Percentiles rank a stretch among this genome's conserved stretches.
Evolutionary conservation across 345 rosid species (phyloP).

Genomic region (Cardamine chenopodiifolia): DNA sequence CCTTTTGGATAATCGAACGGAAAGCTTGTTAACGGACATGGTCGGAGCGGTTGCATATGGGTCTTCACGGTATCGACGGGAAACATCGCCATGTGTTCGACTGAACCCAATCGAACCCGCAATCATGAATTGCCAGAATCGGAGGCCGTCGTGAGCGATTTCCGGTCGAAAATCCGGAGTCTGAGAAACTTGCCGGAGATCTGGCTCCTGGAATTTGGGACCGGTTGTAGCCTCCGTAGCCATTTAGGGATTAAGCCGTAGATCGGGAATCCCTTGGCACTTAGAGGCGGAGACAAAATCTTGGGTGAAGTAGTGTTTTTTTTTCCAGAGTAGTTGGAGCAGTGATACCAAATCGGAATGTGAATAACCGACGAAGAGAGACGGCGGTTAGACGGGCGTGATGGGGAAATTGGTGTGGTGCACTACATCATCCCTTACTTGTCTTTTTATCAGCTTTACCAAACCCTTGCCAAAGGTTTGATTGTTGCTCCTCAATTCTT

Average conservation of each 20-base stretch:
- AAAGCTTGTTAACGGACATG: constrained; percentile 85
- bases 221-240: constrained; percentile 61
- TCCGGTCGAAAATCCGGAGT: constrained; percentile 56
- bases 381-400: constrained; percentile 24
- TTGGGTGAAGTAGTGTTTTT: constrained; percentile 11
- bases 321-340: background rate
- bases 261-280: constrained; percentile 11
- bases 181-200: constrained; percentile 45
- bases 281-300: constrained; percentile 16
- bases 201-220: constrained; percentile 44
- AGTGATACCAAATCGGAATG: background rate
- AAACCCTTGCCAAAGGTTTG: constrained; percentile 1
- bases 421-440: constrained; percentile 23
- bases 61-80: constrained; percentile 95
- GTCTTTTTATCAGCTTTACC: constrained; percentile 3
- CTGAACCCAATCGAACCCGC: constrained; percentile 94
- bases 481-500: constrained; percentile 1
- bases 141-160: constrained; percentile 71
- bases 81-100: constrained; percentile 98
- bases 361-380: constrained; percentile 22
- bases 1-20: constrained; percentile 66
- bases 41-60: constrained; percentile 85
- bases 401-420: background rate
- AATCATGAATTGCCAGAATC: constrained; percentile 93
- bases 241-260: constrained; percentile 30